Conservation (phyloP, 2,329 filamentous ascomycete species). For the Neobulgaria alba region DNA sequence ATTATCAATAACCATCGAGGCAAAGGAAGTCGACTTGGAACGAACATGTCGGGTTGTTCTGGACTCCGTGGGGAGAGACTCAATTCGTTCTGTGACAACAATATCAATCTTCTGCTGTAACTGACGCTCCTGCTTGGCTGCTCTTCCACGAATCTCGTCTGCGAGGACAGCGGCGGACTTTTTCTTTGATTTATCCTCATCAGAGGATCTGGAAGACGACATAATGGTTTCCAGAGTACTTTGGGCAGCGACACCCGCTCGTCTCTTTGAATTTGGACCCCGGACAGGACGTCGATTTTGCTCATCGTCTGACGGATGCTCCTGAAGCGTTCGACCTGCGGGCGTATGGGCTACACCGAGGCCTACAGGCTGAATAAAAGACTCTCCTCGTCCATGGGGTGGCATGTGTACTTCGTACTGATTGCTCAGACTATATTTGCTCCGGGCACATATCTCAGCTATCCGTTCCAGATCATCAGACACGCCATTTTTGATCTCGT, state of each 20-base stretch:
- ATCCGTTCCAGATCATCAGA: conserved; percentile 54
- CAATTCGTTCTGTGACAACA: conserved; percentile 6
- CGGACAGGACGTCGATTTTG: conserved; percentile 24
- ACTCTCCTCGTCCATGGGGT: conserved; percentile 49
- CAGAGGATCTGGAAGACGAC: conserved; percentile 55
- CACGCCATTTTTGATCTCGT: conserved; percentile 42
- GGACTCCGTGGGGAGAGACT: conserved; percentile 12
- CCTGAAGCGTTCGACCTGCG: conserved; percentile 46
- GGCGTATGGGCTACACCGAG: conserved; percentile 20
- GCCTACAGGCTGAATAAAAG: conserved; percentile 32
- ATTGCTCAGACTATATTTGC: conserved; percentile 56
- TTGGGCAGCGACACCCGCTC: conserved; percentile 37
- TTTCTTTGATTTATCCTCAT: conserved; percentile 52
- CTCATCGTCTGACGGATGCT: conserved; percentile 49
- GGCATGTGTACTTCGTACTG: conserved; percentile 59
- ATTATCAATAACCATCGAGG: conserved; percentile 35
- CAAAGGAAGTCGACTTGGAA: conserved; percentile 36
- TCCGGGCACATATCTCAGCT: conserved; percentile 58
- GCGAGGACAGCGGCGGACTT: conserved; percentile 46
- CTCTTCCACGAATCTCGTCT: conserved; percentile 44
- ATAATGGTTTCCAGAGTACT: conserved; percentile 59
- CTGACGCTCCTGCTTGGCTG: conserved; percentile 29
- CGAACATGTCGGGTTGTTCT: conserved; percentile 21
- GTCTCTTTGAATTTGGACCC: conserved; percentile 20
- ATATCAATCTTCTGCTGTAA: conserved; percentile 3